These are phyloP conservation scores for Phoma sp. DNA, from an alignment of 2,329 filamentous ascomycete genomes.

Conservation along the genomic window DNA sequence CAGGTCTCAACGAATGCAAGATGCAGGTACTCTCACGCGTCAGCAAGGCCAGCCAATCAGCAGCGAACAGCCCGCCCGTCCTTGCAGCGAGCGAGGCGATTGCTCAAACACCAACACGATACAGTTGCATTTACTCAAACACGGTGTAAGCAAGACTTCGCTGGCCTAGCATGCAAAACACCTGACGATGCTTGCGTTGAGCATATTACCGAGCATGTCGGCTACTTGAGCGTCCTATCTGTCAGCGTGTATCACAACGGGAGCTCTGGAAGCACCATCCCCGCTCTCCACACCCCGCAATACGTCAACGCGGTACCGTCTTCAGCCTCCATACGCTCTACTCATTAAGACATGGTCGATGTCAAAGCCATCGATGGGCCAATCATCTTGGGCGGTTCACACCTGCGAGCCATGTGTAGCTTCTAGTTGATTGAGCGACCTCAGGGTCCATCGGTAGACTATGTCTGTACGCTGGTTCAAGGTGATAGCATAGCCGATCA, in stretches of 20 bases:
- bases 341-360: neutral
- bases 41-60: constrained; percentile 5
- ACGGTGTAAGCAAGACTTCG: too few species aligned
- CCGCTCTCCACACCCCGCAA: constrained; percentile 4
- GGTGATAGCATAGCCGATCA: constrained; percentile 4
- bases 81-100: neutral
- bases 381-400: neutral
- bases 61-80: neutral
- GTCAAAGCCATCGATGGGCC: neutral
- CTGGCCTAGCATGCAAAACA: too few species aligned
- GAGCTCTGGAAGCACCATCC: constrained; percentile 4
- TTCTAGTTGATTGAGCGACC: neutral
- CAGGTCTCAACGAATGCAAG: neutral
- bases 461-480: too few species aligned
- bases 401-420: neutral
- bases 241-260: constrained; percentile 1
- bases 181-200: neutral
- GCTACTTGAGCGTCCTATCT: neutral
- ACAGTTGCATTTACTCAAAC: too few species aligned
- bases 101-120: too few species aligned
- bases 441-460: too few species aligned
- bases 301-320: constrained; percentile 2
- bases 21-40: neutral
- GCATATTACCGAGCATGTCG: constrained; percentile 10
- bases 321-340: constrained; percentile 10